phyloP scores from a whole-genome alignment of 2,329 filamentous ascomycete genomes.

The Colletotrichum simmondsii region DNA sequence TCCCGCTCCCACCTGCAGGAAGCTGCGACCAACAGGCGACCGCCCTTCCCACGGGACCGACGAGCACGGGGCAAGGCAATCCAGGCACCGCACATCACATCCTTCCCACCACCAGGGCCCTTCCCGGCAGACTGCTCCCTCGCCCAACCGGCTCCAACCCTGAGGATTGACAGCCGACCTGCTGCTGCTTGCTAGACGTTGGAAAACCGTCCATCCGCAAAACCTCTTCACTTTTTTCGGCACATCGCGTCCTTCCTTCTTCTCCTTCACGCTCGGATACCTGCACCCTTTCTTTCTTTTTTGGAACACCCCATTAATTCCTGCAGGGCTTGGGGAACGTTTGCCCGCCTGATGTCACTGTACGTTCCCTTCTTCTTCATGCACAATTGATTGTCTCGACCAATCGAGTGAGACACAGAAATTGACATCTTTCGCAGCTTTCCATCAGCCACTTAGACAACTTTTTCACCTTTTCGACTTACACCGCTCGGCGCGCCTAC shows the following conservation, averaged over 20 bases:
- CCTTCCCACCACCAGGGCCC: slow-evolving; percentile 23
- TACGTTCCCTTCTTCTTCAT: slow-evolving; percentile 14
- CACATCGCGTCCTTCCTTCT: slow-evolving; percentile 22
- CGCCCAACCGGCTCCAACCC: slow-evolving; percentile 30
- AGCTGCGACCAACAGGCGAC: slow-evolving; percentile 20
- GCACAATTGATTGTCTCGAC: slow-evolving; percentile 1
- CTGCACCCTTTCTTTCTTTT: background rate
- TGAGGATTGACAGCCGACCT: slow-evolving; percentile 1
- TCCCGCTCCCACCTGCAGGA: background rate
- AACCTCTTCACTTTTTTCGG: slow-evolving; percentile 17
- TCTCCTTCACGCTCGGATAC: slow-evolving; percentile 19
- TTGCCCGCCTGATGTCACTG: slow-evolving; percentile 32
- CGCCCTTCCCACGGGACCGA: background rate
- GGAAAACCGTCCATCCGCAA: slow-evolving; percentile 24
- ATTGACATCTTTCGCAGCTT: slow-evolving; percentile 25
- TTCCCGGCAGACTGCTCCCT: slow-evolving; percentile 18
- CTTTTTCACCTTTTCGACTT: slow-evolving; percentile 1
- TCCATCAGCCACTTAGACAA: slow-evolving; percentile 22
- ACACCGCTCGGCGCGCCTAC: slow-evolving; percentile 13
- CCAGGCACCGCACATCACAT: background rate
- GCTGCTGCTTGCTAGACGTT: background rate
- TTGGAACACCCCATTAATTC: slow-evolving; percentile 1
- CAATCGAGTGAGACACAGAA: slow-evolving; percentile 20
- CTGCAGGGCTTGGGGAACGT: slow-evolving; percentile 11
- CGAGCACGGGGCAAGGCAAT: background rate